Conservation (phyloP, 73 alveolate species). For the Halteria grandinella region DNA sequence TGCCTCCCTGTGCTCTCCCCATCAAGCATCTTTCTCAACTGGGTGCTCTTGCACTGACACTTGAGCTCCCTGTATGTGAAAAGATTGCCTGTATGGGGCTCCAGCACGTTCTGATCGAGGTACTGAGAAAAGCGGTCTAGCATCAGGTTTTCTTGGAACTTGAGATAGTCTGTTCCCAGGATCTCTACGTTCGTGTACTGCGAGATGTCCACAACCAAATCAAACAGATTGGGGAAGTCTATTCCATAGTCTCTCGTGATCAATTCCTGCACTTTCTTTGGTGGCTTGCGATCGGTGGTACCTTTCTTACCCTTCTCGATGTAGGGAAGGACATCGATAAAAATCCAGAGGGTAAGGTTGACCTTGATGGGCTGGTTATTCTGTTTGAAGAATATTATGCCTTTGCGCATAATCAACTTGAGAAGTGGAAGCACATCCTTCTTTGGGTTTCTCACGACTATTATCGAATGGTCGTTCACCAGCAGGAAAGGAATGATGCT, state of each 20-base stretch:
- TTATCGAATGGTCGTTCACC: constrained; percentile 49
- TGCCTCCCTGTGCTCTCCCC: too few species aligned
- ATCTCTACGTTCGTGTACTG: constrained; percentile 1
- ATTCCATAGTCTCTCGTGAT: constrained; percentile 15
- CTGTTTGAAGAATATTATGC: constrained; percentile 27
- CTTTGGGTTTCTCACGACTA: constrained; percentile 47
- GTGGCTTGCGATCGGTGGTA: neutral
- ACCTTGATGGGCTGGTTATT: neutral
- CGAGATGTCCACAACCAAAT: constrained; percentile 16
- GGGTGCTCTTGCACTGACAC: neutral
- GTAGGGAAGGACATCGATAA: constrained; percentile 15
- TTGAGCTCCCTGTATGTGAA: constrained; percentile 28
- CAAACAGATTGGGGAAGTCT: constrained; percentile 33
- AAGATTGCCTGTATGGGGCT: neutral
- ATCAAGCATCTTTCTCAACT: too few species aligned
- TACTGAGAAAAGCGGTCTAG: constrained; percentile 16
- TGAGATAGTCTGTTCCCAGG: constrained; percentile 26
- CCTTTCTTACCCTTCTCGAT: constrained; percentile 4
- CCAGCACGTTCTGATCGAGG: neutral
- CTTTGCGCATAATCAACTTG: constrained; percentile 28
- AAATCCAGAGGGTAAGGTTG: constrained; percentile 44
- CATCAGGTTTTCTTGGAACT: constrained; percentile 6
- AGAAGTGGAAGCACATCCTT: constrained; percentile 19
- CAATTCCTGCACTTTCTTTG: neutral
- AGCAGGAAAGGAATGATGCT: constrained; percentile 50